Evolutionary conservation across 2,329 filamentous ascomycete species (phyloP), one percentile per base, ranked within the genome.

Genomic region (Pleoardoris graminearum): DNA sequence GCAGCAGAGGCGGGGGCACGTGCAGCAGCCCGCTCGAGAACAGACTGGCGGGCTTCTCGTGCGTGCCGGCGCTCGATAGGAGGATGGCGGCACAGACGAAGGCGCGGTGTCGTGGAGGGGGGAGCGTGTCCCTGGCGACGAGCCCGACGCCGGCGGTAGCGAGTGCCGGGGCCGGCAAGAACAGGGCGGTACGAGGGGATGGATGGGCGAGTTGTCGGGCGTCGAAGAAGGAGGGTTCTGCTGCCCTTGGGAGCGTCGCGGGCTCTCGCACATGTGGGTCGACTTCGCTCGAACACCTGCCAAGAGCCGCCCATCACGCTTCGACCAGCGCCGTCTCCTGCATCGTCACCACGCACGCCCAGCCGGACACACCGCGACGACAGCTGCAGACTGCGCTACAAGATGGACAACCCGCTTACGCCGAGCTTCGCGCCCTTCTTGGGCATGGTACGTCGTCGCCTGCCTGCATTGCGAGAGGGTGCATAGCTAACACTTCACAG

Each of bases 401-500:
- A 17, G 22, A 59, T 62, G 59, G 74, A 76, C 42, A 62, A 82
- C 42, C 84, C 86, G 62, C 76, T 85, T 57, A 80, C 87, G 54
- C 90, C 90, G 66, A 89, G 89, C 77, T 93, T 92, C 73, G 90
- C 90, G 78, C 89, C 89, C 66, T 94, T 93, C 80, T 82, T 93
- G 73, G 90, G 90, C 80, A 91, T 93, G 88, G 89, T 91, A 80
- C 77, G 86, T 78, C 54, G 43, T 48, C 11, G 17, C 11, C 30
- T 33, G 17, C 17, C 46, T 17, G 11, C 19, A 8, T 16, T 25
- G 6, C 21, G 19, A 19, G 14, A 22, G n/a, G n/a, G n/a, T n/a
- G 29, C 30, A 30, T 47, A 55, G 70, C 75, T 77, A 72, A 77
- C 70, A 55, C 12, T 22, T 25, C 46, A 46, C 70, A 91, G 88